phyloP scores from a whole-genome alignment of 805 yeast genomes.

The Candida adriatica region DNA sequence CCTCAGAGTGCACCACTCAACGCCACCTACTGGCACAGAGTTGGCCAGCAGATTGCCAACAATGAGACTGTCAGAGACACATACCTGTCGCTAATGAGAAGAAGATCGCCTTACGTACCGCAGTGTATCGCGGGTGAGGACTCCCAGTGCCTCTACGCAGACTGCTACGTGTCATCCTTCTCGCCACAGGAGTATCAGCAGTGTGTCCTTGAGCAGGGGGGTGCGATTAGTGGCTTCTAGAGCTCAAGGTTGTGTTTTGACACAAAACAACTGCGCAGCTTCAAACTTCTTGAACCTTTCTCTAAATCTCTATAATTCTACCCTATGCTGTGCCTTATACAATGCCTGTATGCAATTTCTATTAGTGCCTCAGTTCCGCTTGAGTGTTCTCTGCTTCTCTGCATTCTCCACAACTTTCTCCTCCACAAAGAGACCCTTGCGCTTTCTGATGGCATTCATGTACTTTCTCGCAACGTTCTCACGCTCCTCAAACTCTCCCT shows the following conservation, averaged over 20 bases:
- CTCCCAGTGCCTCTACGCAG: too few species aligned
- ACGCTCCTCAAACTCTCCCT: slow-evolving; percentile 88
- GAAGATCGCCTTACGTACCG: slow-evolving; percentile 50
- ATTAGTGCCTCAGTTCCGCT: slow-evolving; percentile 41
- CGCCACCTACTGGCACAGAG: slow-evolving; percentile 59
- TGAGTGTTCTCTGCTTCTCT: slow-evolving; percentile 87
- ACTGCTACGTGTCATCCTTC: too few species aligned
- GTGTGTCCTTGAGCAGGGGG: too few species aligned
- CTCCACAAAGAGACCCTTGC: slow-evolving; percentile 86
- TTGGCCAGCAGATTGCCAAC: slow-evolving; percentile 27
- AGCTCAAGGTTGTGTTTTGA: too few species aligned
- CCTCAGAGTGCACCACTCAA: slow-evolving; percentile 53
- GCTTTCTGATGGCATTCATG: slow-evolving; percentile 72
- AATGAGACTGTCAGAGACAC: slow-evolving; percentile 39
- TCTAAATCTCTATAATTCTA: too few species aligned
- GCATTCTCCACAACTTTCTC: slow-evolving; percentile 89
- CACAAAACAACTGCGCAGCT: too few species aligned
- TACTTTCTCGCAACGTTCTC: slow-evolving; percentile 87
- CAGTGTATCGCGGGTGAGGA: slow-evolving; percentile 33
- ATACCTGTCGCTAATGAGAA: slow-evolving; percentile 41
- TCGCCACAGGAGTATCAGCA: too few species aligned
- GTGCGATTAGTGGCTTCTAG: too few species aligned
- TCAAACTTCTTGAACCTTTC: too few species aligned
- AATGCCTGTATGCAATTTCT: too few species aligned
- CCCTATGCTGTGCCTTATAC: too few species aligned